Evolutionary conservation across 176 grass and related monocot genomes (phyloP).

Genomic region (Juncus inflexus): DNA sequence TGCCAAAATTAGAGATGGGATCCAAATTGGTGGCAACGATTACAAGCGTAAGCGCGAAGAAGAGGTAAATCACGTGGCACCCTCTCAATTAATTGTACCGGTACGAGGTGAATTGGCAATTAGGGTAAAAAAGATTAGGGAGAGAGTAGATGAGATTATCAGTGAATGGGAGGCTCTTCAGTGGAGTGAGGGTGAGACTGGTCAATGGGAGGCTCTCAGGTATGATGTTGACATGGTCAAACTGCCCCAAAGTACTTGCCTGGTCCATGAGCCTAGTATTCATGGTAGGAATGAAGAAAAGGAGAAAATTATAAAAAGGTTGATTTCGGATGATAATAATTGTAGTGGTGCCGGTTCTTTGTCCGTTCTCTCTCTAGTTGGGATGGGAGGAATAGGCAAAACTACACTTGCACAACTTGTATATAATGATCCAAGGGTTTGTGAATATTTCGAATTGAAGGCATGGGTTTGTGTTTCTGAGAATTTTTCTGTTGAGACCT

Average conservation of each 20-base stretch:
- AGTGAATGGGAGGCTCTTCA: conserved; percentile 1
- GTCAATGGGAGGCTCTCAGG: neutral
- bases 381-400: neutral
- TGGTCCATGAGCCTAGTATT: neutral
- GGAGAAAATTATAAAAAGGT: conserved; percentile 16
- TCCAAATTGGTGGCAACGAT: neutral
- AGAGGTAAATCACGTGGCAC: neutral
- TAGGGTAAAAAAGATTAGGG: conserved; percentile 16
- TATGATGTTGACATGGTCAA: neutral
- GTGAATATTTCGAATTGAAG: conserved; percentile 14
- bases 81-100: neutral
- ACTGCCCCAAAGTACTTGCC: neutral
- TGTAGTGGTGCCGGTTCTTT: neutral
- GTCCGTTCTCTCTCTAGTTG: conserved; percentile 3
- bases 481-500: conserved; percentile 14
- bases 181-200: neutral
- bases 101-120: conserved; percentile 7
- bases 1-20: neutral
- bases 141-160: conserved; percentile 10
- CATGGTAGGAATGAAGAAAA: conserved; percentile 19
- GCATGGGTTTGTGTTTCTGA: neutral
- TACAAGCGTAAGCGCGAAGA: conserved; percentile 14
- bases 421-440: conserved; percentile 14
- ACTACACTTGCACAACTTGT: neutral
- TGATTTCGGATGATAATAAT: neutral